Evolutionary conservation across 495 filamentous ascomycete species (phyloP).

Genomic region (Hyaloscypha hepaticicola): DNA sequence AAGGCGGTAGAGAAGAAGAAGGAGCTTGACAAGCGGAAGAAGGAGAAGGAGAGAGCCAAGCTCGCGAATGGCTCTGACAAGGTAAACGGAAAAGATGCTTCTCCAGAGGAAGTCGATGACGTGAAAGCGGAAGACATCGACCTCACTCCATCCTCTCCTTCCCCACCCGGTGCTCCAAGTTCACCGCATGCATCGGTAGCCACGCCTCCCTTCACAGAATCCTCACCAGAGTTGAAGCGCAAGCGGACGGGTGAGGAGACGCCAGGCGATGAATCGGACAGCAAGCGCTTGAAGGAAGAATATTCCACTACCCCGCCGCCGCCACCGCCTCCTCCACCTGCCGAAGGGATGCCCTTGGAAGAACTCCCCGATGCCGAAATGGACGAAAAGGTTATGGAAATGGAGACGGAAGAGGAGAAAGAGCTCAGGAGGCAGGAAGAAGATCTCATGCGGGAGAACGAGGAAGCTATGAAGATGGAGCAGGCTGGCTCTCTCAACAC

Average conservation of each 20-base stretch:
- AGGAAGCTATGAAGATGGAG: constrained; percentile 31
- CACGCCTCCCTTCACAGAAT: constrained; percentile 1
- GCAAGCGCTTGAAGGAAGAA: constrained; percentile 50
- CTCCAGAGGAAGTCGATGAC: constrained; percentile 19
- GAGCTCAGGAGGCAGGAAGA: constrained; percentile 31
- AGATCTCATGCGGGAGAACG: constrained; percentile 29
- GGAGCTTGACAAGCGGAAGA: constrained; percentile 65
- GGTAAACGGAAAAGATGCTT: constrained; percentile 41
- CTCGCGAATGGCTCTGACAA: constrained; percentile 22
- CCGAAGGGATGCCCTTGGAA: constrained; percentile 18
- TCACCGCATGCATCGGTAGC: constrained; percentile 2
- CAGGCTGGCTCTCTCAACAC: constrained; percentile 13
- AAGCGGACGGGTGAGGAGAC: constrained; percentile 52
- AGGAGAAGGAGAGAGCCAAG: constrained; percentile 39
- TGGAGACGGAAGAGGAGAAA: constrained; percentile 28
- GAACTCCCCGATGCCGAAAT: not conserved
- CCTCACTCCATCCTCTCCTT: constrained; percentile 32
- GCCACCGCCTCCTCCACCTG: constrained; percentile 31
- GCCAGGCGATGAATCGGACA: constrained; percentile 35
- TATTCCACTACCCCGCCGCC: constrained; percentile 25
- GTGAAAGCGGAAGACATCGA: constrained; percentile 38
- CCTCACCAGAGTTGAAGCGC: constrained; percentile 54
- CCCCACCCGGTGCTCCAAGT: not conserved
- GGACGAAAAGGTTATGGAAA: not conserved
- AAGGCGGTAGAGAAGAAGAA: constrained; percentile 75